Percentiles rank a stretch among this genome's conserved stretches.
Conservation (phyloP, 257 asterid genomes). For the Solanum virginianum region DNA sequence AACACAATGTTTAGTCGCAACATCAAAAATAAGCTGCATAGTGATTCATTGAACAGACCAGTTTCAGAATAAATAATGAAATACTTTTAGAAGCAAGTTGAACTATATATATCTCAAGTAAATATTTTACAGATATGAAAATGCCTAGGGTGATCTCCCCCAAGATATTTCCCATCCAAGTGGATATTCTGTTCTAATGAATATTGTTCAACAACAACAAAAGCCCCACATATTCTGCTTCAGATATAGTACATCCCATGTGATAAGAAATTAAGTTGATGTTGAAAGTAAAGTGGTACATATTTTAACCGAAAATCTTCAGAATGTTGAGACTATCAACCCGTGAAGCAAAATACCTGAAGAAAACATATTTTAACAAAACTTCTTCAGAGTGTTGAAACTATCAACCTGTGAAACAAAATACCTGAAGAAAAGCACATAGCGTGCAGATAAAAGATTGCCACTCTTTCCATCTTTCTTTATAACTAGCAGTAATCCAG, state of each 20-base stretch:
- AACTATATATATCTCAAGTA: not conserved
- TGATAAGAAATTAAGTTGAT: not conserved
- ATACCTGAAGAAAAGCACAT: not conserved
- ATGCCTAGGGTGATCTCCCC: not conserved
- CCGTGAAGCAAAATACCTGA: not conserved
- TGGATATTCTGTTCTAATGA: not conserved
- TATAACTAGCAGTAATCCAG: not conserved
- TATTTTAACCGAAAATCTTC: not conserved
- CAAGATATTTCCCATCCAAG: not conserved
- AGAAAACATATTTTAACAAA: not conserved
- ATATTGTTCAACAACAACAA: not conserved
- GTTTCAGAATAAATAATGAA: not conserved
- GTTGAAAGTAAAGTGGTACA: not conserved
- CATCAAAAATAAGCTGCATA: constrained; percentile 26
- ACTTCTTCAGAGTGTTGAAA: not conserved
- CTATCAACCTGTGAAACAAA: not conserved
- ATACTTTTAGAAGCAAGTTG: not conserved
- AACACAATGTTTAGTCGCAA: constrained; percentile 21
- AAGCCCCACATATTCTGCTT: not conserved
- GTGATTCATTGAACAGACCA: not conserved
- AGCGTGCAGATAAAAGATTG: not conserved
- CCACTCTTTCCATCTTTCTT: not conserved
- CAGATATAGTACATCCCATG: not conserved
- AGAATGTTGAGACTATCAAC: not conserved
- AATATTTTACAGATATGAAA: not conserved